These are phyloP conservation scores for Aspergillus pseudonomiae DNA, from an alignment of 2,329 filamentous ascomycete species.

Conservation along the genomic window DNA sequence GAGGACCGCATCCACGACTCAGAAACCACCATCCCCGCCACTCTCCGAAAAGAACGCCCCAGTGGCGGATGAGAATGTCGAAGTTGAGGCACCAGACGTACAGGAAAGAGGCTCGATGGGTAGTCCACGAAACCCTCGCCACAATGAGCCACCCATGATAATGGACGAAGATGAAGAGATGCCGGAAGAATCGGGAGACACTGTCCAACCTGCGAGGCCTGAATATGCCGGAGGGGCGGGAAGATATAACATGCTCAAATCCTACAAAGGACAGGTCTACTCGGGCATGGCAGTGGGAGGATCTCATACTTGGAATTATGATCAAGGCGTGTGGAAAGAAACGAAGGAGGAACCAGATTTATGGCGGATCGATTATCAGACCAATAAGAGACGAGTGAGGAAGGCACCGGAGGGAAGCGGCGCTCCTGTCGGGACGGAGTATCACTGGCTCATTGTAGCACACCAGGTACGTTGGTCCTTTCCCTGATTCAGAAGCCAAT, in stretches of 20 bases:
- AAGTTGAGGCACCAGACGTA: not conserved
- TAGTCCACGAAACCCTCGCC: not conserved
- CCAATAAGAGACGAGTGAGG: slow-evolving; percentile 34
- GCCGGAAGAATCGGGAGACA: slow-evolving; percentile 19
- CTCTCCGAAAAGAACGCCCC: slow-evolving; percentile 14
- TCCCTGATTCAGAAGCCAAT: not conserved
- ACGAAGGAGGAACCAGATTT: slow-evolving; percentile 41
- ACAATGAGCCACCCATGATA: not conserved
- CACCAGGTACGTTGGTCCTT: slow-evolving; percentile 31
- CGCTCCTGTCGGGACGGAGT: slow-evolving; percentile 38
- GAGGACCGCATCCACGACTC: slow-evolving; percentile 3
- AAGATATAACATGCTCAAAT: slow-evolving; percentile 38
- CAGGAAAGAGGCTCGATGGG: not conserved
- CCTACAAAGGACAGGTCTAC: slow-evolving; percentile 38
- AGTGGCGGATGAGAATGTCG: slow-evolving; percentile 1
- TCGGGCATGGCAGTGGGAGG: slow-evolving; percentile 43
- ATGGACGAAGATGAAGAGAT: slow-evolving; percentile 29
- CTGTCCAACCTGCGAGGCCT: slow-evolving; percentile 4
- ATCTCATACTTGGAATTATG: slow-evolving; percentile 42
- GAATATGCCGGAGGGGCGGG: slow-evolving; percentile 10
- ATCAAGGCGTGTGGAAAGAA: slow-evolving; percentile 39
- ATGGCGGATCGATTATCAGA: slow-evolving; percentile 37
- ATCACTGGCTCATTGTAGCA: slow-evolving; percentile 39
- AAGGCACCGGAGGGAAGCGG: slow-evolving; percentile 39
- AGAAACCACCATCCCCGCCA: slow-evolving; percentile 14